Base-by-base conservation (phyloP, 768 basidiomycete species). In the Coprinopsis sp. region DNA sequence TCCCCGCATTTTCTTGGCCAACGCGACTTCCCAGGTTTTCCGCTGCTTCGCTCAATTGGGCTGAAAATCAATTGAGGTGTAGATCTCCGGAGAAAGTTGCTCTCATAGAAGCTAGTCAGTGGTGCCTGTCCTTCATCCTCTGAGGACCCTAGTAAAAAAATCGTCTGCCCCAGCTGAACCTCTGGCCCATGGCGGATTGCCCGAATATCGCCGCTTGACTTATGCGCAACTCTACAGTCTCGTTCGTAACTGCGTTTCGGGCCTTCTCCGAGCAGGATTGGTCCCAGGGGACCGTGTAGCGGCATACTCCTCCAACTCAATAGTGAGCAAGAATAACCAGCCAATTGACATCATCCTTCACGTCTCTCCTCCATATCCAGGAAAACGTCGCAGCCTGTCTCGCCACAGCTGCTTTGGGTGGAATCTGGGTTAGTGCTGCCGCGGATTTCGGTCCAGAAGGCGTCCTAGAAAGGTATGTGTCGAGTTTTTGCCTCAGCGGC, bases 361-460 rank as follows among this genome's bases (percentile, higher is more conserved):
- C 45, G 46, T 42, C 22, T 28, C 30, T 19, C 33, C 44, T 44
- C 44, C 34, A 27, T 38, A 37, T 54, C 30, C 54, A 86, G 84
- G 84, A 86, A 67, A 84, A 80, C 54, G 76, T 84, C 5, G 79
- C 71, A 14, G 78, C 79, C 1, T 83, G 78, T 60, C 74, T 87
- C 22, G 84, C 84, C 6, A 72, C 83, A 14, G 67, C 81, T 30
- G 84, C 86, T 18, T 66, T 88, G 41, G 87, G 82, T 37, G 86
- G 74, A n/a, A 85, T 91, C 33, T 91, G 87, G 84, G 86, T 87
- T 34, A 82, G 80, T 56, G 86, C 85, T 12, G 85, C 87, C 14
- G 80, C 87, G 13, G 88, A 91, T 63, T 90, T 91, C 63, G 88
- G 84, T n/a, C 68, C 84, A 16, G 75, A 80, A 51, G 88, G 88